Evolutionary conservation across 75 land plant species (phyloP), one percentile per base, ranked within the genome.

Genomic region (Picea glauca): DNA sequence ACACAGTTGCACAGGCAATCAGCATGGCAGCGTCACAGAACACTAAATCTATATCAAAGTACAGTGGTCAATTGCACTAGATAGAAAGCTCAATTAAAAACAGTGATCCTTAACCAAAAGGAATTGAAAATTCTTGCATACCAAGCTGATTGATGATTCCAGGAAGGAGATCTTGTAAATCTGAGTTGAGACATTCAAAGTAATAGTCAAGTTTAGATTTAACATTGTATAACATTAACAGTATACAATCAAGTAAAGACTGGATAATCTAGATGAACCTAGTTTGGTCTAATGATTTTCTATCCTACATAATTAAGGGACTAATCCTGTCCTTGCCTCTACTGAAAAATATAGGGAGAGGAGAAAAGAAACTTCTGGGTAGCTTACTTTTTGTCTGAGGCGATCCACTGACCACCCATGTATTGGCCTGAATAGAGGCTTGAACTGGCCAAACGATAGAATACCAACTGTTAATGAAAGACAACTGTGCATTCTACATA

Each of bases 381-480:
- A 26, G 32, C 84, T 68, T 70, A 83, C 84, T 83, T 61, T 83
- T 83, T 26, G 82, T 79, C 40, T 79, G 83, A 1, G 84, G 64
- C 31, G 83, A 54, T 46, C 84, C 84, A 75, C 84, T 83, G 18
- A 83, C 82, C 43, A 83, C 84, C 84, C 84, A 83, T 13, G 84
- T 83, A 58, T 83, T 83, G 12, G 84, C 84, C 58, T 56, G 78
- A 62, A 83, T 83, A 14, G 84, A 83, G 5, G 84, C 84, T 80
- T 83, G 84, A 64, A 83, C 84, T 79, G 76, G 20, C 13, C 35
- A 82, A 81, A 80, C 13, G 58, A 66, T 50, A 40, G 58, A 67
- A 40, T 21, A 40, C 74, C 56, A 9, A 12, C 56, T 50, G 43
- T 43, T 70, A 43, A 38, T 43, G 54, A 70, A 38, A 68, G 46